A percentile compares a stretch with the other conserved stretches of the same genome.
Conservation (phyloP, 1,284 basidiomycete species). For the Lignosus rhinocerotis region DNA sequence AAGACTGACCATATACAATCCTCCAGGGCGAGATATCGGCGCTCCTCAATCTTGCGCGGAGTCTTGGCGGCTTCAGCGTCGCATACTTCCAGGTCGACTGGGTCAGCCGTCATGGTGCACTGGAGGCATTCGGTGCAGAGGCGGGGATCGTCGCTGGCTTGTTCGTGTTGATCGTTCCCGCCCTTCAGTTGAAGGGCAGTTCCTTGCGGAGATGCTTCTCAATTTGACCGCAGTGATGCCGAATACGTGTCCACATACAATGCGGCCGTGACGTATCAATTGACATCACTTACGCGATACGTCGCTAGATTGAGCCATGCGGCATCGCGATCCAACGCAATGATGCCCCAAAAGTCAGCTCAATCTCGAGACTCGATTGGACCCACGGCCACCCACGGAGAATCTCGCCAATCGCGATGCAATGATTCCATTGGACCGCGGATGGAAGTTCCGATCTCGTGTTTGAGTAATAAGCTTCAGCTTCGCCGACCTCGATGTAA, state of each 20-base stretch:
- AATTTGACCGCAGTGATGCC: background rate
- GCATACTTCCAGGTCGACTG: conserved; percentile 56
- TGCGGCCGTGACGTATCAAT: background rate
- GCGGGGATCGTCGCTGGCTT: conserved; percentile 53
- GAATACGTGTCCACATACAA: background rate
- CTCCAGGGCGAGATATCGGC: conserved; percentile 48
- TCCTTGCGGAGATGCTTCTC: conserved; percentile 39
- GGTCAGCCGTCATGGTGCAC: conserved; percentile 45
- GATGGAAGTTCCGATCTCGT: too few relatives aligned
- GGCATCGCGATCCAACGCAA: too few relatives aligned
- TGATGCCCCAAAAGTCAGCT: too few relatives aligned
- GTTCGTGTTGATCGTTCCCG: conserved; percentile 50
- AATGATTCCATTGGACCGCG: too few relatives aligned
- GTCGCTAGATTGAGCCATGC: too few relatives aligned
- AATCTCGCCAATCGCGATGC: too few relatives aligned
- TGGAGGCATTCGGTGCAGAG: conserved; percentile 51
- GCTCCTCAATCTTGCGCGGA: conserved; percentile 51
- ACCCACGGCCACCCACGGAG: too few relatives aligned
- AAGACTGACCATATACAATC: background rate
- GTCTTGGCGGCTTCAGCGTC: conserved; percentile 52
- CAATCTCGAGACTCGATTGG: too few relatives aligned
- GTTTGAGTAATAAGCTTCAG: too few relatives aligned
- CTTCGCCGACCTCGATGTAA: too few relatives aligned
- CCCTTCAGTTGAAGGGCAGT: conserved; percentile 47
- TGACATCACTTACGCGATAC: too few relatives aligned